Evolutionary conservation across 164 flowering plant species (phyloP).

Genomic region (Tetracentron sinense): DNA sequence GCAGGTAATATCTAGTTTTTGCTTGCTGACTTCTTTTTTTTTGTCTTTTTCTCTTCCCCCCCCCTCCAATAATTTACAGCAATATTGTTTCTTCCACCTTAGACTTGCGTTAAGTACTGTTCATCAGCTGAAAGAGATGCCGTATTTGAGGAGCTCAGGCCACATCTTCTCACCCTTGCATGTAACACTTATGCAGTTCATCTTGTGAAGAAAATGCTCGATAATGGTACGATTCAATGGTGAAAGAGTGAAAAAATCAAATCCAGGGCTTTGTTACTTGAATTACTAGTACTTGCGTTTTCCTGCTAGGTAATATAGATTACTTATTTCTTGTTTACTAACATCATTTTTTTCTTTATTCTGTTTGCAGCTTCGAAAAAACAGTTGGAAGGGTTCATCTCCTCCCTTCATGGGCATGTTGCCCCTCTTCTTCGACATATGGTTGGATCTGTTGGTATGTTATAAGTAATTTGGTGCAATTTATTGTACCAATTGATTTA

Average conservation of each 20-base stretch:
- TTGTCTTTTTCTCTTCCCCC: neutral
- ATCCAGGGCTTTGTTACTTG: neutral
- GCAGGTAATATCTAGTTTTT: slow-evolving; percentile 48
- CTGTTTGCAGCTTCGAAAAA: slow-evolving; percentile 73
- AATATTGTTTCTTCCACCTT: slow-evolving; percentile 4
- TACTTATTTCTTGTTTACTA: neutral
- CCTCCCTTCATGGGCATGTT: slow-evolving; percentile 86
- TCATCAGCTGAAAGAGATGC: slow-evolving; percentile 68
- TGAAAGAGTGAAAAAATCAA: neutral
- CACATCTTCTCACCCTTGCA: slow-evolving; percentile 72
- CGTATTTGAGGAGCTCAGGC: slow-evolving; percentile 75
- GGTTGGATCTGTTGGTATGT: slow-evolving; percentile 94
- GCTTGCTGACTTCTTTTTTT: neutral
- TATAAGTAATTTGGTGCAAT: neutral
- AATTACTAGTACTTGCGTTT: neutral
- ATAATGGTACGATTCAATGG: slow-evolving; percentile 52
- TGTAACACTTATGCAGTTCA: slow-evolving; percentile 79
- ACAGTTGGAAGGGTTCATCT: slow-evolving; percentile 71
- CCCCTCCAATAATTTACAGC: neutral
- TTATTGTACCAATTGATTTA: neutral
- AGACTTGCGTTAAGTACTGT: slow-evolving; percentile 89
- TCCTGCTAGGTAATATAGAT: neutral
- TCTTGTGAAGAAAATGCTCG: slow-evolving; percentile 86
- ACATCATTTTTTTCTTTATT: neutral
- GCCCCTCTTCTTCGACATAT: slow-evolving; percentile 83